phyloP scores from a whole-genome alignment of 1,284 basidiomycete species.

The Violaceomyces palustris region DNA sequence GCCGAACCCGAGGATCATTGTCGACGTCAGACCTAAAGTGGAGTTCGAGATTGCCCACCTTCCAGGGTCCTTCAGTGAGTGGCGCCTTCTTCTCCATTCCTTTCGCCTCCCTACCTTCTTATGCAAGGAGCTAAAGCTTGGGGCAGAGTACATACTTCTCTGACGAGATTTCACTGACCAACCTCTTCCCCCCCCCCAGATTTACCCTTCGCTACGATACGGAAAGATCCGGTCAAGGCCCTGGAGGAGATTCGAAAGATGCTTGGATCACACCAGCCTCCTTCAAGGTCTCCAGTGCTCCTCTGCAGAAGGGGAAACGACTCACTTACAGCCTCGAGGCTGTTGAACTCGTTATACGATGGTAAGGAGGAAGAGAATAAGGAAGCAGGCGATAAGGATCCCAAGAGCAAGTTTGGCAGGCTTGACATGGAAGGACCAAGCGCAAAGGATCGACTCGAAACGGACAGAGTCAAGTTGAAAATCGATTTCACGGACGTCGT shows the following conservation, averaged over 20 bases:
- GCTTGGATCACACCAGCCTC: not conserved
- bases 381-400: too few relatives aligned
- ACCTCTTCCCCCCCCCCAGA: constrained; percentile 56
- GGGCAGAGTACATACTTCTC: not conserved
- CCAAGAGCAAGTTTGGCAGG: too few relatives aligned
- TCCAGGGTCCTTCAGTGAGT: constrained; percentile 69
- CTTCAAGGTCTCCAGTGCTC: constrained; percentile 4
- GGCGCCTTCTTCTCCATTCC: too few relatives aligned
- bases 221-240: constrained; percentile 60
- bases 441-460: too few relatives aligned
- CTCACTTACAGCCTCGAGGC: too few relatives aligned
- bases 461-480: too few relatives aligned
- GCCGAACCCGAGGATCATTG: constrained; percentile 53
- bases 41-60: constrained; percentile 86
- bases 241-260: constrained; percentile 43
- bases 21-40: constrained; percentile 76
- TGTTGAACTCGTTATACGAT: too few relatives aligned
- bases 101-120: too few relatives aligned
- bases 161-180: not conserved
- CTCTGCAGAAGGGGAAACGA: constrained; percentile 50
- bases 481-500: constrained; percentile 22
- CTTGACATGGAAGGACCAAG: too few relatives aligned
- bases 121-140: too few relatives aligned
- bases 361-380: too few relatives aligned
- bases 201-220: constrained; percentile 63